Percentiles rank a stretch among this genome's conserved stretches.
Conservation (phyloP, 2,329 filamentous ascomycete species). For the Emergomyces orientalis region DNA sequence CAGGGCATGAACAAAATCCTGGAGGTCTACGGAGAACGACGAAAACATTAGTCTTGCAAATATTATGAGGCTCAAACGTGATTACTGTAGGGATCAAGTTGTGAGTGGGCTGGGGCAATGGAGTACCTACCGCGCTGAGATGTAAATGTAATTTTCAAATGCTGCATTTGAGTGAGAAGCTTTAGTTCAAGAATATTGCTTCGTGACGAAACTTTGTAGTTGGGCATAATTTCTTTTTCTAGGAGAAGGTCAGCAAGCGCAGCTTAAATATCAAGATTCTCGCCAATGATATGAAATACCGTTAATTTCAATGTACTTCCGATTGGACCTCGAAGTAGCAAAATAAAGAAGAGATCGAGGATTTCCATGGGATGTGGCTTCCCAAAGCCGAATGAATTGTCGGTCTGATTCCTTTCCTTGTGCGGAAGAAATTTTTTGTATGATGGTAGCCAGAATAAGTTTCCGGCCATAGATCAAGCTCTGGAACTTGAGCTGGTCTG, state of each 20-base stretch:
- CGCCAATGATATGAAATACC: conserved; percentile 7
- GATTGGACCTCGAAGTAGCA: conserved; percentile 3
- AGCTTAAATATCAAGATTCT: background rate
- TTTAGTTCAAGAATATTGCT: background rate
- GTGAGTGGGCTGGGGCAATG: background rate
- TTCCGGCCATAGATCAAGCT: conserved; percentile 13
- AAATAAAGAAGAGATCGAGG: conserved; percentile 9
- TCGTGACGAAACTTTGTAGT: background rate
- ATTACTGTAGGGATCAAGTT: background rate
- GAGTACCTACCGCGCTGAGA: background rate
- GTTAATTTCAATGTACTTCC: conserved; percentile 11
- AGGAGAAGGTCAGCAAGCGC: background rate
- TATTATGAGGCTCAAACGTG: background rate
- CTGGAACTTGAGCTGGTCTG: conserved; percentile 11
- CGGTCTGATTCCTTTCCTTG: conserved; percentile 12
- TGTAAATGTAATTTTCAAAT: conserved; percentile 2
- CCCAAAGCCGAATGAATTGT: conserved; percentile 15
- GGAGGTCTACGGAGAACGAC: background rate
- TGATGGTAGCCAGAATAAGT: conserved; percentile 9
- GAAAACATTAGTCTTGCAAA: background rate
- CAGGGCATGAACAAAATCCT: background rate
- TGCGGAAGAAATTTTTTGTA: conserved; percentile 13
- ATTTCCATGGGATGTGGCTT: background rate
- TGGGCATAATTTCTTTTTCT: background rate
- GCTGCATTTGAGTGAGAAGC: background rate